These are phyloP conservation scores for Cinnamomum micranthum DNA, from an alignment of 164 flowering plant genomes.

Conservation along the genomic window DNA sequence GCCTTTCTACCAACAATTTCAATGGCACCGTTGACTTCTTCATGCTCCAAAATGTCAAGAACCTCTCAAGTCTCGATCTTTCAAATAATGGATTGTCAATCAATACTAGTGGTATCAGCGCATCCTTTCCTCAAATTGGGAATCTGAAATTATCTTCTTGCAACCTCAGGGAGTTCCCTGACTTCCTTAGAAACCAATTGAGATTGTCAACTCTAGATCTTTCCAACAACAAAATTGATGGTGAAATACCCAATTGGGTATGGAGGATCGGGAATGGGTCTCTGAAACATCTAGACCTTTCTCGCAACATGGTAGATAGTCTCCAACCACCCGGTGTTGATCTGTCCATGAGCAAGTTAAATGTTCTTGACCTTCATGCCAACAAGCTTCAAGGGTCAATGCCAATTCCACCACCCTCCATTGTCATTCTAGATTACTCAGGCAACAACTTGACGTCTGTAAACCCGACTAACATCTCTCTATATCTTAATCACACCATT, in stretches of 20 bases:
- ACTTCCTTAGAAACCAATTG: conserved; percentile 26
- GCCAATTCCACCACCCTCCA: conserved; percentile 22
- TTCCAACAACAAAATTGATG: conserved; percentile 24
- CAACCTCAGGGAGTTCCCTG: conserved; percentile 29
- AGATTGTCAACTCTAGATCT: conserved; percentile 33
- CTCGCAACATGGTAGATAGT: neutral
- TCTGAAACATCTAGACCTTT: neutral
- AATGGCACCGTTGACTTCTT: conserved; percentile 20
- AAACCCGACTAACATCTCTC: conserved; percentile 26
- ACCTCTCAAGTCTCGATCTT: conserved; percentile 31
- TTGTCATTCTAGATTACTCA: conserved; percentile 43
- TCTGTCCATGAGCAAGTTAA: neutral
- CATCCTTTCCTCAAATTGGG: conserved; percentile 20
- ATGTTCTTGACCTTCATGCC: neutral
- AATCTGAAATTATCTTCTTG: conserved; percentile 40
- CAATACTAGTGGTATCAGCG: neutral
- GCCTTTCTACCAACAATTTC: conserved; percentile 33
- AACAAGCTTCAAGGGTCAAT: conserved; percentile 39
- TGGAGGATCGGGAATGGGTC: neutral
- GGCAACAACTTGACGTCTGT: conserved; percentile 30
- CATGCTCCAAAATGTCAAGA: conserved; percentile 12
- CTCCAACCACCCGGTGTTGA: neutral
- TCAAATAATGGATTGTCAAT: conserved; percentile 25
- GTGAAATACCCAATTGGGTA: neutral
- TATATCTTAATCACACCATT: neutral